phyloP scores from a whole-genome alignment of 345 rosid genomes.

The Aethionema arabicum region DNA sequence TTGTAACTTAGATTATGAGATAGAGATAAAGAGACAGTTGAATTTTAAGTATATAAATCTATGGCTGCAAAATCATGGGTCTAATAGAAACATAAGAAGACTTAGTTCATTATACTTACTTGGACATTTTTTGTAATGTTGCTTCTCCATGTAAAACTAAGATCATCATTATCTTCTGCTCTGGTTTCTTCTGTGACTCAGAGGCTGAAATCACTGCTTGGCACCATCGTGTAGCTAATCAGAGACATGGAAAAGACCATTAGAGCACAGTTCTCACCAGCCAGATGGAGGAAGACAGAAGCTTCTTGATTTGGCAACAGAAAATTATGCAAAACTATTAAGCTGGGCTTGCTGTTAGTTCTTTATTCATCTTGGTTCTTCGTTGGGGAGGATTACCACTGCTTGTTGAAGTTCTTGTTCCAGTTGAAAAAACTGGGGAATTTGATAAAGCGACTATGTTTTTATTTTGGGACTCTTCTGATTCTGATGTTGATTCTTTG shows the following conservation, averaged over 20 bases:
- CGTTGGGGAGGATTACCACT: slow-evolving; percentile 35
- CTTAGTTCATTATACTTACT: slow-evolving; percentile 24
- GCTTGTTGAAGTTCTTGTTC: slow-evolving; percentile 40
- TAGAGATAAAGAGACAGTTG: neutral
- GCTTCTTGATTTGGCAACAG: slow-evolving; percentile 17
- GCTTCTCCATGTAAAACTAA: slow-evolving; percentile 20
- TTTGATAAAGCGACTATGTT: slow-evolving; percentile 52
- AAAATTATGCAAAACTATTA: slow-evolving; percentile 23
- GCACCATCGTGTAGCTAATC: slow-evolving; percentile 15
- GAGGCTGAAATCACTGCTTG: slow-evolving; percentile 21
- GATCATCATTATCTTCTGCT: slow-evolving; percentile 18
- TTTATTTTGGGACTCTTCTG: slow-evolving; percentile 45
- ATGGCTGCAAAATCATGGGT: slow-evolving; percentile 36
- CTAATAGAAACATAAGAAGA: slow-evolving; percentile 14
- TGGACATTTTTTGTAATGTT: slow-evolving; percentile 3
- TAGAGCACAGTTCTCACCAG: slow-evolving; percentile 20
- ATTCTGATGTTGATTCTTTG: slow-evolving; percentile 48
- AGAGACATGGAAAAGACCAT: slow-evolving; percentile 11
- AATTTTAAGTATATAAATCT: slow-evolving; percentile 6
- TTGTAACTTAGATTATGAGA: slow-evolving; percentile 3
- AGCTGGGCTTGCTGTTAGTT: slow-evolving; percentile 59
- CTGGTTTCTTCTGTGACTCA: slow-evolving; percentile 15
- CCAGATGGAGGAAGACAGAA: slow-evolving; percentile 27
- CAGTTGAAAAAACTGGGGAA: slow-evolving; percentile 46
- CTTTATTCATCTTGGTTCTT: slow-evolving; percentile 42